Conservation (phyloP, 805 yeast genomes). For the Starmerella ratchasimensis region DNA sequence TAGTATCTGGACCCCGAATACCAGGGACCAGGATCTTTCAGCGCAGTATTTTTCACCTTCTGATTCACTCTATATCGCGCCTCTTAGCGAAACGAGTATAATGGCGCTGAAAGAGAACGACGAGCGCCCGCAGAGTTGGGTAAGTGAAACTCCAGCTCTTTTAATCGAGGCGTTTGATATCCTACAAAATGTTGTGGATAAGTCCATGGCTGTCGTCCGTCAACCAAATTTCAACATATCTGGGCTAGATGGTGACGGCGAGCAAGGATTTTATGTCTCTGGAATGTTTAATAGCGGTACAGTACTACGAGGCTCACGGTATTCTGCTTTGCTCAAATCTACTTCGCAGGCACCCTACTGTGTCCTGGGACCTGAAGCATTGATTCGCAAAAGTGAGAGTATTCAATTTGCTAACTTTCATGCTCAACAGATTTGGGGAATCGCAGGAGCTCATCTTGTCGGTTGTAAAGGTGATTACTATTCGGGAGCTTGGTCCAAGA, state of each 20-base stretch:
- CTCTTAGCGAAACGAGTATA: constrained; percentile 67
- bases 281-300: no score
- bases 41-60: constrained; percentile 33
- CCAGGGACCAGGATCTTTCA: constrained; percentile 49
- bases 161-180: constrained; percentile 74
- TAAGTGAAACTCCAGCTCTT: constrained; percentile 53
- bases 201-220: constrained; percentile 25
- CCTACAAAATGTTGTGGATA: constrained; percentile 8
- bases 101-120: constrained; percentile 51
- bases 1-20: constrained; percentile 85
- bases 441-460: no score
- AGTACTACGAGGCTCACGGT: constrained; percentile 36
- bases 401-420: no score
- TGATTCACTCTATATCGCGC: constrained; percentile 69
- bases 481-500: no score
- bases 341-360: constrained; percentile 31
- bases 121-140: constrained; percentile 61
- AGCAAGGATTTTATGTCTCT: no score
- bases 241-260: no score
- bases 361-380: no score
- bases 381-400: no score
- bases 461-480: no score
- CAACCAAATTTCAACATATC: constrained; percentile 25
- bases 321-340: constrained; percentile 67
- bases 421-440: no score